These are phyloP conservation scores for Thelonectria blattea DNA, from an alignment of 2,329 filamentous ascomycete species.

Conservation along the genomic window DNA sequence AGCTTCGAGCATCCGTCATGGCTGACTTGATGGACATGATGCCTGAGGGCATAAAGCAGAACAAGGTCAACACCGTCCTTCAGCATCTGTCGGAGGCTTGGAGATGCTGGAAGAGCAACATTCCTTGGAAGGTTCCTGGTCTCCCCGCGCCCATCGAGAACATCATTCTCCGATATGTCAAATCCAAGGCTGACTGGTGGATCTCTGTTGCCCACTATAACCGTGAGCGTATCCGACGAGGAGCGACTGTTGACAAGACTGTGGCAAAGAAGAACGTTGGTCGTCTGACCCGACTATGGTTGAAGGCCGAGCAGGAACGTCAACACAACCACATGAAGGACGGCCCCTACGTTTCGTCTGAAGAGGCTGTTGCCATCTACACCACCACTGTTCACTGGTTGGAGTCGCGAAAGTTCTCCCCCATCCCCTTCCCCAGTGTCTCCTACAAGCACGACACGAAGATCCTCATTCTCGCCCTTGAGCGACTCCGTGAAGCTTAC, in stretches of 20 bases:
- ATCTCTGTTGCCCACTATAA: conserved; percentile 99
- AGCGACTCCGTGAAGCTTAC: conserved; percentile 92
- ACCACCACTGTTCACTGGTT: conserved; percentile 99
- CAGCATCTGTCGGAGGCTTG: conserved; percentile 98
- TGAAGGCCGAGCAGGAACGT: conserved; percentile 97
- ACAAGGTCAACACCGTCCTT: conserved; percentile 97
- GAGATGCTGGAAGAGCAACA: conserved; percentile 99
- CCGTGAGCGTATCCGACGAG: conserved; percentile 92
- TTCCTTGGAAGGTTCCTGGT: conserved; percentile 98
- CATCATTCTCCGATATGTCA: conserved; percentile 97
- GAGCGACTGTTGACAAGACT: conserved; percentile 97
- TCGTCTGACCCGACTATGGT: conserved; percentile 90
- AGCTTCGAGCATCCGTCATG: conserved; percentile 97
- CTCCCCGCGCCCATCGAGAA: conserved; percentile 97
- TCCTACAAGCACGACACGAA: conserved; percentile 99
- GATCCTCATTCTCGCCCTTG: conserved; percentile 93
- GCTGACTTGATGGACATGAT: conserved; percentile 99
- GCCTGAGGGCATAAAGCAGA: conserved; percentile 99
- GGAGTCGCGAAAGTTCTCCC: conserved; percentile 96
- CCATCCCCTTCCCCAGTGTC: conserved; percentile 97
- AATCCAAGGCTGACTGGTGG: conserved; percentile 99
- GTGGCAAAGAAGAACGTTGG: conserved; percentile 99
- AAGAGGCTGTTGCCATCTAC: conserved; percentile 98
- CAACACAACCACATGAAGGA: conserved; percentile 99
- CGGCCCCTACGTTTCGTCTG: conserved; percentile 95